These are phyloP conservation scores for Epichloe gansuensis DNA, from an alignment of 2,329 filamentous ascomycete species.

Conservation along the genomic window DNA sequence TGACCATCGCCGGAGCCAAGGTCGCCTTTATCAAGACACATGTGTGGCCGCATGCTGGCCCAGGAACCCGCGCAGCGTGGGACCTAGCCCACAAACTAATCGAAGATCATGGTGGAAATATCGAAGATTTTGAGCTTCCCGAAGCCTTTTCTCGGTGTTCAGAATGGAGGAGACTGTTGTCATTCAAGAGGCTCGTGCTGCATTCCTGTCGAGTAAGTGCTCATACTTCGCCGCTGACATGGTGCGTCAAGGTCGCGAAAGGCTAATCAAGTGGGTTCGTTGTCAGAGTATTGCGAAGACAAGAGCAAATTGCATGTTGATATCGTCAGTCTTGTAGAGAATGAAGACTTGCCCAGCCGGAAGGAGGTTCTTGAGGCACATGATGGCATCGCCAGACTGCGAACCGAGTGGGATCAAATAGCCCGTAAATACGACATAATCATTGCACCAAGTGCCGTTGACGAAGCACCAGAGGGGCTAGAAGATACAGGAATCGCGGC, in stretches of 20 bases:
- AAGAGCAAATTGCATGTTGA: slow-evolving; percentile 33
- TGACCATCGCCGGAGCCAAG: slow-evolving; percentile 33
- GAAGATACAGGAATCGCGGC: slow-evolving; percentile 40
- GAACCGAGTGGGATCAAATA: slow-evolving; percentile 43
- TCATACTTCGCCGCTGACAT: background rate
- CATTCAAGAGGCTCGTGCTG: slow-evolving; percentile 6
- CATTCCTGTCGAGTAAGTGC: slow-evolving; percentile 9
- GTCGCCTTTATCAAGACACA: slow-evolving; percentile 44
- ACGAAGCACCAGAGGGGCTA: slow-evolving; percentile 44
- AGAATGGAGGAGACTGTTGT: slow-evolving; percentile 28
- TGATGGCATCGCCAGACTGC: slow-evolving; percentile 39
- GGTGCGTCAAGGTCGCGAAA: too few relatives aligned
- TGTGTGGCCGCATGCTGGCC: slow-evolving; percentile 36
- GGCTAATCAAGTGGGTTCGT: slow-evolving; percentile 26
- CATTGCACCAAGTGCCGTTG: slow-evolving; percentile 44
- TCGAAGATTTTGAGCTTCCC: slow-evolving; percentile 44
- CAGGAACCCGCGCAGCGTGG: slow-evolving; percentile 31
- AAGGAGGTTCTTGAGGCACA: slow-evolving; percentile 38
- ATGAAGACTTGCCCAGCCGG: slow-evolving; percentile 28
- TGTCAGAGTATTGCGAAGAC: slow-evolving; percentile 34
- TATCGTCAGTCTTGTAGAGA: slow-evolving; percentile 40
- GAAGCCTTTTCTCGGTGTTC: slow-evolving; percentile 34
- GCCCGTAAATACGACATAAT: slow-evolving; percentile 40
- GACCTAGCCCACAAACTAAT: slow-evolving; percentile 28
- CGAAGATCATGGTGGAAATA: slow-evolving; percentile 33